A percentile compares a stretch with the other conserved stretches of the same genome.
Evolutionary conservation across 805 yeast species (phyloP).

Genomic region (Schizosaccharomyces pombe): DNA sequence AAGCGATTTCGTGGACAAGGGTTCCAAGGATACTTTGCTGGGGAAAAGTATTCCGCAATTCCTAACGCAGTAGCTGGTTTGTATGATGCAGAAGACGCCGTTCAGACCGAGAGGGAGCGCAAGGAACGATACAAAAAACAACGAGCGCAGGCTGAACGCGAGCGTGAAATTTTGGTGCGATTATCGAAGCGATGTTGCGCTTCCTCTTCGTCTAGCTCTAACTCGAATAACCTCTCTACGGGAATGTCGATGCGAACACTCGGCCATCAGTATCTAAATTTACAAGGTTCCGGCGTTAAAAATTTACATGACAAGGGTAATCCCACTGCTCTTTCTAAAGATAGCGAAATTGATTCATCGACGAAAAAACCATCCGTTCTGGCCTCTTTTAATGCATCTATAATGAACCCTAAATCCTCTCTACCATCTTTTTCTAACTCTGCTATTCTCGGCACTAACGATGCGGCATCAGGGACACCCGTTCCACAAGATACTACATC

Average conservation of each 20-base stretch:
- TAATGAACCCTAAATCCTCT: too few species aligned
- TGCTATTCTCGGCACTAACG: too few species aligned
- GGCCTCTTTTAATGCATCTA: too few species aligned
- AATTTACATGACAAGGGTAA: too few species aligned
- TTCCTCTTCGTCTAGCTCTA: not conserved
- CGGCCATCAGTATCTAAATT: not conserved
- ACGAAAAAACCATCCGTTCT: too few species aligned
- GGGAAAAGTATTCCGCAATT: not conserved
- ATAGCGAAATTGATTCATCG: too few species aligned
- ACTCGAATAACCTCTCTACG: not conserved
- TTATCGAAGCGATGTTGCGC: not conserved
- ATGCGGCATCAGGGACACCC: too few species aligned
- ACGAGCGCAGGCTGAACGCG: not conserved
- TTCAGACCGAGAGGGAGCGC: not conserved
- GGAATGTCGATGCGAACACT: not conserved
- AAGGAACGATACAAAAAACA: not conserved
- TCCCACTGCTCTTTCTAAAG: too few species aligned
- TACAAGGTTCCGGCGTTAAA: too few species aligned
- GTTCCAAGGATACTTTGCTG: not conserved
- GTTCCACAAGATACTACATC: not conserved
- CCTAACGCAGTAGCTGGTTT: not conserved
- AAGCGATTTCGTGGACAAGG: not conserved
- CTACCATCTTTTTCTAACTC: too few species aligned
- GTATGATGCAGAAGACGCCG: not conserved
- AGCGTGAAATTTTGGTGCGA: not conserved